These are phyloP conservation scores for Hirsutella minnesotensis DNA, from an alignment of 2,329 filamentous ascomycete species.

Conservation along the genomic window DNA sequence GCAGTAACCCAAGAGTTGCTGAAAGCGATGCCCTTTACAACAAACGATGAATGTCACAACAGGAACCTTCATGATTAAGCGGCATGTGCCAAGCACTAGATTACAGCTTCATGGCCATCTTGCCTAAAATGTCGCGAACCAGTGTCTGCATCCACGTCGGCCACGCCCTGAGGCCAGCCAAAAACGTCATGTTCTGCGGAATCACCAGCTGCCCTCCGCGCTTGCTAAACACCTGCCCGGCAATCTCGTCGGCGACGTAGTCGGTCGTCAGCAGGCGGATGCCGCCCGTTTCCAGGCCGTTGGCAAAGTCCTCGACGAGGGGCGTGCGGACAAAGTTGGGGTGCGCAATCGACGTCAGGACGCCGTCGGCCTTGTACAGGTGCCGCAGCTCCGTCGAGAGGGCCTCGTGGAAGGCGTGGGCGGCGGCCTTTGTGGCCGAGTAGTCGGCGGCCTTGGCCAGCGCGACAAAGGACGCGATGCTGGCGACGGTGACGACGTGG, in stretches of 20 bases:
- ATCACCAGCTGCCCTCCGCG: conserved; percentile 35
- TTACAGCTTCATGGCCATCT: not conserved
- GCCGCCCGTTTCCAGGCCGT: conserved; percentile 14
- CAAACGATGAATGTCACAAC: too few relatives aligned
- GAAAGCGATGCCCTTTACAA: too few relatives aligned
- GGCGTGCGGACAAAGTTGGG: conserved; percentile 41
- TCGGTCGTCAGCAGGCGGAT: conserved; percentile 18
- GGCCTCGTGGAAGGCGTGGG: conserved; percentile 55
- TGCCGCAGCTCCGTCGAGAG: conserved; percentile 43
- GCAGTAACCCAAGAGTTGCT: too few relatives aligned
- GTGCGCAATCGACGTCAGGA: conserved; percentile 52
- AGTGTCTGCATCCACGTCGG: conserved; percentile 24
- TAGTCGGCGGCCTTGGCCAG: conserved; percentile 56
- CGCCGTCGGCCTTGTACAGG: conserved; percentile 41
- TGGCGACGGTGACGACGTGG: conserved; percentile 59
- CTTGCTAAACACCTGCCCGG: conserved; percentile 30
- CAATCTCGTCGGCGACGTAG: conserved; percentile 28
- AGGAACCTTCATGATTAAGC: too few relatives aligned
- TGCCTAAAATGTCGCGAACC: conserved; percentile 17
- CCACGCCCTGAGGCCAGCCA: conserved; percentile 26
- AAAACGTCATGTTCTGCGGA: conserved; percentile 13
- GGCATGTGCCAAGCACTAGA: too few relatives aligned
- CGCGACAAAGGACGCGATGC: conserved; percentile 47
- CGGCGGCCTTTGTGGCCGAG: conserved; percentile 50
- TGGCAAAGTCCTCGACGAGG: conserved; percentile 22